Percentiles rank a stretch among this genome's conserved stretches.
Conservation (phyloP, 805 yeast species). For the Nakazawaea ernobii region DNA sequence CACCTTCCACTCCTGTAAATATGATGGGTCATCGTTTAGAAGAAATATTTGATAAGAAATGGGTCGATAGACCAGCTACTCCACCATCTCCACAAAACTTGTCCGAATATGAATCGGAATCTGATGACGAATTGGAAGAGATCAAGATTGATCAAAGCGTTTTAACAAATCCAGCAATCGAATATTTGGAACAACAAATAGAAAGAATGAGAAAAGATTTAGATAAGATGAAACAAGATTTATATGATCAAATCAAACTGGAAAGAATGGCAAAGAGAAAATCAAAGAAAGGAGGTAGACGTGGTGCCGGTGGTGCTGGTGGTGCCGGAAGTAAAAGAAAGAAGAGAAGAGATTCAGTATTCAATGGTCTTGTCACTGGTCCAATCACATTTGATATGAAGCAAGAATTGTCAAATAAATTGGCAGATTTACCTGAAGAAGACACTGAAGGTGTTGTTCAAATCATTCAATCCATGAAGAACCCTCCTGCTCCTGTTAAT, state of each 20-base stretch:
- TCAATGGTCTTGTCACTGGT: conserved; percentile 22
- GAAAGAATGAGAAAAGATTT: conserved; percentile 81
- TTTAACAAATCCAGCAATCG: conserved; percentile 84
- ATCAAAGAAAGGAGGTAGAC: conserved; percentile 27
- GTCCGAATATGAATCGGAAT: conserved; percentile 36
- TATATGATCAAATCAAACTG: conserved; percentile 58
- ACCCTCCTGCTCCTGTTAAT: conserved; percentile 45
- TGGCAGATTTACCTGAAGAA: conserved; percentile 68
- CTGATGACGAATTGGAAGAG: conserved; percentile 30
- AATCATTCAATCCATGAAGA: conserved; percentile 75
- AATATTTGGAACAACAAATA: conserved; percentile 81
- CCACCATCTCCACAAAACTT: conserved; percentile 49
- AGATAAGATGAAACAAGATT: conserved; percentile 74
- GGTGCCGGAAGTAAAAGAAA: conserved; percentile 14
- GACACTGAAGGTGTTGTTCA: conserved; percentile 78
- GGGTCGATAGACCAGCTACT: conserved; percentile 81
- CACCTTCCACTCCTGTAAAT: conserved; percentile 95
- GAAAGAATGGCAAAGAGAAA: conserved; percentile 51
- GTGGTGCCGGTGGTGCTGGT: conserved; percentile 28
- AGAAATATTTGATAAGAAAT: conserved; percentile 75
- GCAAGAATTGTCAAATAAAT: conserved; percentile 83
- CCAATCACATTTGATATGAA: conserved; percentile 92
- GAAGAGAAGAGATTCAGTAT: conserved; percentile 13
- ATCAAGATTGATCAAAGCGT: conserved; percentile 53
- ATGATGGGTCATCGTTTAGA: conserved; percentile 92